A percentile compares a stretch with the other conserved stretches of the same genome.
These are phyloP conservation scores for Quercus rubra DNA, from an alignment of 306 rosid species.

Conservation along the genomic window DNA sequence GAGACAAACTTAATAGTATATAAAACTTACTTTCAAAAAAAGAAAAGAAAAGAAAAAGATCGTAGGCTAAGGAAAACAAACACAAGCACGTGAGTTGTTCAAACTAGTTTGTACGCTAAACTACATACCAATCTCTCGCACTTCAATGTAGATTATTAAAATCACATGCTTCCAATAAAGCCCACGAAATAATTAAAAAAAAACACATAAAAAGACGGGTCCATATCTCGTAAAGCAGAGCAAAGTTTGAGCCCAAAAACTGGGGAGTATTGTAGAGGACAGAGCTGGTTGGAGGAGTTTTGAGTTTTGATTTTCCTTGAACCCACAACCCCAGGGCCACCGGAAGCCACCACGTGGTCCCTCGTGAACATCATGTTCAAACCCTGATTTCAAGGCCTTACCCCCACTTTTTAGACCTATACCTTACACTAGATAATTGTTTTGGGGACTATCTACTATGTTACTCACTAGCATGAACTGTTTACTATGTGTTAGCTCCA, in stretches of 20 bases:
- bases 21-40: too few species aligned
- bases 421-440: neutral
- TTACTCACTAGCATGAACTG: neutral
- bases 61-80: neutral
- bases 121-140: neutral
- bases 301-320: neutral
- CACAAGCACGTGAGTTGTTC: conserved; percentile 32
- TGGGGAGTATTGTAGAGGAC: neutral
- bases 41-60: neutral
- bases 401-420: neutral
- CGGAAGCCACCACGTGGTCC: conserved; percentile 32
- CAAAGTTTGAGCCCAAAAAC: neutral
- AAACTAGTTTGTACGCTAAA: conserved; percentile 27
- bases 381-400: conserved; percentile 30
- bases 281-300: too few species aligned
- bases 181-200: neutral
- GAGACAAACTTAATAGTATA: neutral
- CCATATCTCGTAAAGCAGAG: conserved; percentile 14
- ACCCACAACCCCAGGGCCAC: conserved; percentile 8
- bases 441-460: neutral
- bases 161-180: conserved; percentile 21
- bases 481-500: neutral
- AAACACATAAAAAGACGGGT: conserved; percentile 31
- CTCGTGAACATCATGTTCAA: conserved; percentile 39
- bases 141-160: neutral